Base-by-base conservation (phyloP, 768 basidiomycete species). In the Austroboletus eburneus region DNA sequence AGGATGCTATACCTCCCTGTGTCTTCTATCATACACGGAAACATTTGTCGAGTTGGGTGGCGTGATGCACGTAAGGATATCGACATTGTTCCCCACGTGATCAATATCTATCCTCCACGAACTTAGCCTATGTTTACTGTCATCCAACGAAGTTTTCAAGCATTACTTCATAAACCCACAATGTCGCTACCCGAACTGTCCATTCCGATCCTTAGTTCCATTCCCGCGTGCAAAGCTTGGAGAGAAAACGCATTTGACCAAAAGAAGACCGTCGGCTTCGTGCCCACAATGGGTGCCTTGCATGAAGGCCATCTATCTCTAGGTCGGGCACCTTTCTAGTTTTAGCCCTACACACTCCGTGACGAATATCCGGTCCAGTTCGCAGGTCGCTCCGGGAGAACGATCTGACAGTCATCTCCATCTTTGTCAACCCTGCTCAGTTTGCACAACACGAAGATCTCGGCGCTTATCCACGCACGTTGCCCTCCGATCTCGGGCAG, bases 341-440 rank as follows among this genome's bases (percentile, higher is more conserved):
- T 41, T 42, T 9, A 18, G 5, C 2, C 33, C 33, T 29, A 16
- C 17, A 33, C 27, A n/a, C 29, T 21, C 16, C 45, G 45, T 16
- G 16, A 5, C 25, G 4, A 33, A 12, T 16, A 33, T 16, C 5
- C 32, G 9, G 14, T 35, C 17, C 62, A 98, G 95, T 98, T 20
- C 75, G 79, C 48, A 73, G 73, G 41, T 93, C 91, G 0, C 74
- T 98, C 4, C 63, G 68, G 2, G 77, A 83, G 46, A 93, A 94
- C 59, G 88, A 92, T 46, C 67, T 84, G 33, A 98, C 96, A 0
- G 81, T 97, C 56, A 71, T 97, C 48, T 96, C 94, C 22, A 91
- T 99, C 56, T 99, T 97, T 65, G 94, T 99, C 49, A 98, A 99
- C 63, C 96, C 96, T 0, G 87, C 94, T 3, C 94, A 98, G 65